These are phyloP conservation scores for Rhazya stricta DNA, from an alignment of 257 asterid species.

Conservation along the genomic window DNA sequence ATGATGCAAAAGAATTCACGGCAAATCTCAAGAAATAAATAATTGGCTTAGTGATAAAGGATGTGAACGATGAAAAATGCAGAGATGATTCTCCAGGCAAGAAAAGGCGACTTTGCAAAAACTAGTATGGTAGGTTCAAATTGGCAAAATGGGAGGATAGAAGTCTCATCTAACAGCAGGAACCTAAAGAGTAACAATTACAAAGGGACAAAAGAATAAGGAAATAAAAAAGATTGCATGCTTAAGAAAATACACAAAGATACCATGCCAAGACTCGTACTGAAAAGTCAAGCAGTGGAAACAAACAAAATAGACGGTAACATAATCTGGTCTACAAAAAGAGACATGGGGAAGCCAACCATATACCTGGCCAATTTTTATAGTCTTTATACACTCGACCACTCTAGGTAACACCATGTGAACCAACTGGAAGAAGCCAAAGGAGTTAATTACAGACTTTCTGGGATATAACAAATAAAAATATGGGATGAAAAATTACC, in stretches of 20 bases:
- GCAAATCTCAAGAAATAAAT: background rate
- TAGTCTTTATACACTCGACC: conserved; percentile 56
- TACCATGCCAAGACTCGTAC: too few species aligned
- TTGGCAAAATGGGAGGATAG: background rate
- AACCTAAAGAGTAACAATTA: background rate
- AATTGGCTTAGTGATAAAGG: background rate
- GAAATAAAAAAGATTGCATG: background rate
- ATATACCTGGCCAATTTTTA: conserved; percentile 85
- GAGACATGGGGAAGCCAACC: conserved; percentile 10
- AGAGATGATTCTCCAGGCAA: background rate
- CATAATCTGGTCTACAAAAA: conserved; percentile 6
- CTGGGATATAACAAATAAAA: conserved; percentile 8
- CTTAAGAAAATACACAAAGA: background rate
- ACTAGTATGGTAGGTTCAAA: background rate
- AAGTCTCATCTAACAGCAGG: background rate
- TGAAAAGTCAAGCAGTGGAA: background rate
- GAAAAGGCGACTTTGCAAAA: background rate
- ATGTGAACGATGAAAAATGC: background rate
- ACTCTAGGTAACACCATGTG: conserved; percentile 50
- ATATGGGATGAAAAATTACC: conserved; percentile 38
- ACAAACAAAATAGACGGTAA: conserved; percentile 4
- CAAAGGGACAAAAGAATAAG: background rate
- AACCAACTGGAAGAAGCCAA: conserved; percentile 52
- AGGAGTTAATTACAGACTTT: conserved; percentile 22
- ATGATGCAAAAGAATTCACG: conserved; percentile 4